Base-by-base conservation (phyloP, 371 early-diverging fungal species). In the Mucor saturninus region DNA sequence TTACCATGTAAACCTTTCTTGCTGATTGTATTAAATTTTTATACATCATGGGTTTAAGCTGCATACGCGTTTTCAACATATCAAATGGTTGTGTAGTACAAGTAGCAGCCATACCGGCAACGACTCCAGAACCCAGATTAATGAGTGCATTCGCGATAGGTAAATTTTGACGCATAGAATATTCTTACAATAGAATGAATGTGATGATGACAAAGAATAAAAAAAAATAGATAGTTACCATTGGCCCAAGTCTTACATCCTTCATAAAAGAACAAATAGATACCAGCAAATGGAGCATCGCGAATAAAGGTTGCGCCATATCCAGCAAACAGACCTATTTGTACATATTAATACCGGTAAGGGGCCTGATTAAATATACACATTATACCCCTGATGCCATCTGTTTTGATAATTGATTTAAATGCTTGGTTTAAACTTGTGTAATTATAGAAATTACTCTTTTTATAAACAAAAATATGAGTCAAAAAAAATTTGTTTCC, bases 281-380 rank as follows among this genome's bases (percentile, higher is more conserved):
- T 84, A 9, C 98, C 98, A 21, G 98, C 95, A 74, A 93, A 89
- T 15, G 98, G 98, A 3, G 96, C 97, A 73, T 98, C 98, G 28
- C 98, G 82, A 54, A 96, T 82, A 32, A 90, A 91, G 5, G 98
- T 98, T 3, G 95, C 94, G 45, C 94, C 92, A 48, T 85, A 93
- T 15, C 98, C 98, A 57, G 88, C 83, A 83, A 96, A 98, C 15
- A 97, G 76, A 0, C 95, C 93, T 86, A 30, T 14, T 53, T 52
- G 3, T 43, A 48, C 4, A 45, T 14, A 35, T 55, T 38, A 58
- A 48, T 59, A 37, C 39, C 21, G 14, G 2, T 8, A 54, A 11
- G 35, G 21, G 37, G 32, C 0, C 26, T 4, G 2, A 35, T 9
- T 26, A 32, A n/a, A 40, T 13, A 9, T 4, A 32, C 4, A 14